Evolutionary conservation across 306 rosid species (phyloP).

Genomic region (Fagus sylvatica): DNA sequence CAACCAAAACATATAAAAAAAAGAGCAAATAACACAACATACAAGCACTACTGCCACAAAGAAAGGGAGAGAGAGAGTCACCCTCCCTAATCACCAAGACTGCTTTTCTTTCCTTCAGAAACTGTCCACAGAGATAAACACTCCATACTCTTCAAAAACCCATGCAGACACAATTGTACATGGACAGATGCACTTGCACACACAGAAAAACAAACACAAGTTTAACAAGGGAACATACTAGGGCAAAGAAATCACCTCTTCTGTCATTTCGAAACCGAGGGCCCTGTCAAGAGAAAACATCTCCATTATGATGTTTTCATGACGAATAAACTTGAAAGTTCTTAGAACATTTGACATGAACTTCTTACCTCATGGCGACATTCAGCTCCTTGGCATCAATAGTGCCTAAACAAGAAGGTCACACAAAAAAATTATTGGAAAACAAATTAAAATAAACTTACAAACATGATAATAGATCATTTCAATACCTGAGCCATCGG

Average conservation of each 20-base stretch:
- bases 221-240: not conserved
- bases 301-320: conserved; percentile 10
- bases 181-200: not conserved
- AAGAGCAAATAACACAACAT: not conserved
- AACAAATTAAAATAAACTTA: not conserved
- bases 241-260: conserved; percentile 58
- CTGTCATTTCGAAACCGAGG: conserved; percentile 99
- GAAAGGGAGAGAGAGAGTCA: not conserved
- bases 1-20: conserved; percentile 2
- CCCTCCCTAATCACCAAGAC: not conserved
- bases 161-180: conserved; percentile 6
- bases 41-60: conserved; percentile 9
- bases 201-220: not conserved
- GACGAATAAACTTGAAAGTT: conserved; percentile 8
- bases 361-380: conserved; percentile 90
- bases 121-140: not conserved
- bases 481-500: conserved; percentile 86
- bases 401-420: conserved; percentile 51
- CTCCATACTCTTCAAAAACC: not conserved
- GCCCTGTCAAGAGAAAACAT: conserved; percentile 68
- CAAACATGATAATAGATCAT: conserved; percentile 3
- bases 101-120: not conserved
- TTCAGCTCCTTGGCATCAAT: conserved; percentile 95
- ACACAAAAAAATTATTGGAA: conserved; percentile 10
- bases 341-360: conserved; percentile 2